These are phyloP conservation scores for Fraxinus nigra DNA, from an alignment of 305 asterid species.

Conservation along the genomic window DNA sequence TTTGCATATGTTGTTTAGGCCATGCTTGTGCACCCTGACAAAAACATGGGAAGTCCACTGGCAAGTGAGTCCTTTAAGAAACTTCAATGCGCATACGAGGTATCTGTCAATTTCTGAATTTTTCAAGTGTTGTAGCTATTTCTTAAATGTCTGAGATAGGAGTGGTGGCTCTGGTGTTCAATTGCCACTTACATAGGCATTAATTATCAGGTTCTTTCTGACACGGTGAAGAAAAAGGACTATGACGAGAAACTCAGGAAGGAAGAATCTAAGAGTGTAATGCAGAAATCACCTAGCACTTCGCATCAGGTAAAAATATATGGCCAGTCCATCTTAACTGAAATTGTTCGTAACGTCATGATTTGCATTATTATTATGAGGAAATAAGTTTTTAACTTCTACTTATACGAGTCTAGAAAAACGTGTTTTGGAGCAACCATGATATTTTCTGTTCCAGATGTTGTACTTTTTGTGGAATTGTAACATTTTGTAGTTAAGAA, in stretches of 20 bases:
- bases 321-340: not conserved
- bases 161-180: slow-evolving; percentile 21
- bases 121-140: slow-evolving; percentile 9
- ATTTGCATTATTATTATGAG: not conserved
- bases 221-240: slow-evolving; percentile 89
- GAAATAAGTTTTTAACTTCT: not conserved
- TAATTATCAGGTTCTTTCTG: slow-evolving; percentile 81
- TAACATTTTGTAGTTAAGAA: not conserved
- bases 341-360: not conserved
- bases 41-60: slow-evolving; percentile 86
- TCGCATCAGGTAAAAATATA: slow-evolving; percentile 61
- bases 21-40: slow-evolving; percentile 98
- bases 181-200: slow-evolving; percentile 27
- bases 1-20: slow-evolving; percentile 52
- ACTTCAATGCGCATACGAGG: slow-evolving; percentile 98
- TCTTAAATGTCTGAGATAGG: slow-evolving; percentile 26
- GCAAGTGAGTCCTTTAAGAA: slow-evolving; percentile 97
- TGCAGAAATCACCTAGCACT: slow-evolving; percentile 77
- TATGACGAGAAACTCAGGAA: slow-evolving; percentile 90
- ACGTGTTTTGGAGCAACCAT: not conserved
- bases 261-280: slow-evolving; percentile 75
- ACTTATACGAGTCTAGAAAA: not conserved
- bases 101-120: slow-evolving; percentile 18
- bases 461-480: not conserved
- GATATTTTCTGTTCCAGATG: not conserved